Evolutionary conservation across 768 basidiomycete genomes (phyloP), one percentile per base, ranked within the genome.

Genomic region (Polyporus arcularius): DNA sequence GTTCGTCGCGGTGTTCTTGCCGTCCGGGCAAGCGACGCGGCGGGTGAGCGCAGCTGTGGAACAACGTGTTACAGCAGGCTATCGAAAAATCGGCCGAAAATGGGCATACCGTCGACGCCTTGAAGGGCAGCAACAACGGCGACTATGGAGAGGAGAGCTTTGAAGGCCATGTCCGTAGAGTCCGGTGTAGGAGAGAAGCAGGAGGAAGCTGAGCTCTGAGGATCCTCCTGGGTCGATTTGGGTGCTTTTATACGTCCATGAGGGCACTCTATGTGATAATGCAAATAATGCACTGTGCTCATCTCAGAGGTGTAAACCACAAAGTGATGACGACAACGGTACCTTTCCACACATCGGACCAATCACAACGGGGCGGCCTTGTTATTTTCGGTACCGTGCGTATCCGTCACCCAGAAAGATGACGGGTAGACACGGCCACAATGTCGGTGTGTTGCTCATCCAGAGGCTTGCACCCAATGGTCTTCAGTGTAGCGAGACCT

Each of bases 21-120:
- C 73, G 57, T 72, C 71, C 4, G 74, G 67, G 56, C 74, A 76
- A 32, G 72, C 58, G n/a, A 63, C 66, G 14, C 66, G 62, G 15
- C 60, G 64, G 16, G 62, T 67, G 40, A 68, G 54, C 30, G 65
- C 66, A 52, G 64, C 68, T 67, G 50, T 48, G 30, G 18, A 21
- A 14, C 30, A n/a, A 5, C 30, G 51, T 21, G 58, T 55, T 39
- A 56, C 21, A 26, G 5, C 12, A 12, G n/a, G 16, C 4, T 32
- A 35, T 18, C 21, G 8, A 9, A 1, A 26, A 14, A 38, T 5
- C 0, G 15, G 32, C 15, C 45, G 11, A 28, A 18, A 26, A 28
- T 16, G 30, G 7, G 50, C 55, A 9, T 42, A 65, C 68, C 70
- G 47, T 52, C 63, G 26, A 57, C 58, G 35, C 57, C 51, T 10